These are phyloP conservation scores for Penicillium sp. DNA, from an alignment of 2,329 filamentous ascomycete species.

Conservation along the genomic window DNA sequence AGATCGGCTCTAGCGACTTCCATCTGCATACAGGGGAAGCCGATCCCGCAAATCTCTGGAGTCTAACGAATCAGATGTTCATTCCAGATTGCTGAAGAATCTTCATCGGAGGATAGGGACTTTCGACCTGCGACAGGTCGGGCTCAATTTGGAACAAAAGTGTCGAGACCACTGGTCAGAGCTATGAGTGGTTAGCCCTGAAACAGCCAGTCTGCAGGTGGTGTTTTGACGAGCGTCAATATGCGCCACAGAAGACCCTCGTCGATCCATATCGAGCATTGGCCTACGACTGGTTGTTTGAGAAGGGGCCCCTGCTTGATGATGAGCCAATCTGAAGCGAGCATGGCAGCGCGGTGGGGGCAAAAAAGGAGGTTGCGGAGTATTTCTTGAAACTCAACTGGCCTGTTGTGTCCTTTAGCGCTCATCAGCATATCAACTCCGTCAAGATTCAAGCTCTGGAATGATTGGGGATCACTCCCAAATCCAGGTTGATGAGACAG, in stretches of 20 bases:
- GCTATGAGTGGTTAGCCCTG: conserved; percentile 17
- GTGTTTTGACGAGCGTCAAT: conserved; percentile 12
- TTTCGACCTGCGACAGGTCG: conserved; percentile 15
- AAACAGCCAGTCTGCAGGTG: conserved; percentile 13
- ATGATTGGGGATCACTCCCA: neutral
- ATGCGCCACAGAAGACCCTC: conserved; percentile 8
- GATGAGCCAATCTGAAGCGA: conserved; percentile 11
- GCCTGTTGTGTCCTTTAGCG: conserved; percentile 4
- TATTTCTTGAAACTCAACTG: neutral
- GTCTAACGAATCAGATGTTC: neutral
- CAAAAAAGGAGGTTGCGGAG: neutral
- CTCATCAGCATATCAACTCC: neutral
- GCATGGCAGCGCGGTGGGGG: conserved; percentile 1
- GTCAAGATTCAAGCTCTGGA: neutral
- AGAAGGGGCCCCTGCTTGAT: conserved; percentile 16
- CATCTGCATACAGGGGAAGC: neutral
- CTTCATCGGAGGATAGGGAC: neutral
- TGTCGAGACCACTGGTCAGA: conserved; percentile 4
- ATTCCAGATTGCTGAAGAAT: neutral
- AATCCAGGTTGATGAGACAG: neutral
- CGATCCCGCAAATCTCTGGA: conserved; percentile 1
- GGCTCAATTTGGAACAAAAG: neutral
- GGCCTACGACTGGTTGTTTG: conserved; percentile 16
- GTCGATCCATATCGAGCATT: conserved; percentile 13
- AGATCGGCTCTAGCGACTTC: neutral